These are phyloP conservation scores for Thozetella sp. DNA, from an alignment of 495 filamentous ascomycete species.

Conservation along the genomic window DNA sequence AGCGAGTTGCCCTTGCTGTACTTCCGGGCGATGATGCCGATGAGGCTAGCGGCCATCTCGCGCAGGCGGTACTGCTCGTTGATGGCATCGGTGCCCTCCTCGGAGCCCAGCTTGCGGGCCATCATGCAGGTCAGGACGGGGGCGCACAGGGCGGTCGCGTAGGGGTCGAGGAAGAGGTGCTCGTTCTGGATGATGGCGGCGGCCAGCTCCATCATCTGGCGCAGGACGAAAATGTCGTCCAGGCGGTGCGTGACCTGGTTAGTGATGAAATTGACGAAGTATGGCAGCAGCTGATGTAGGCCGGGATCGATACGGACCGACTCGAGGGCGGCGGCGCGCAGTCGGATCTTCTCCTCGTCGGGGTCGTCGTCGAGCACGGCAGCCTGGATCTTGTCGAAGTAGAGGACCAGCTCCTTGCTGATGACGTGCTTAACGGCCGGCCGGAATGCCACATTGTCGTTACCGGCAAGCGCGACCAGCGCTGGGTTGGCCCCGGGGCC, in stretches of 20 bases:
- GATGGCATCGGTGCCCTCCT: slow-evolving; percentile 34
- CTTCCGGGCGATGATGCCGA: slow-evolving; percentile 71
- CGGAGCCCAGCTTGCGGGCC: slow-evolving; percentile 74
- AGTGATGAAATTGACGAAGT: slow-evolving; percentile 91
- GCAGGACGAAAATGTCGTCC: slow-evolving; percentile 82
- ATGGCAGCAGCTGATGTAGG: slow-evolving; percentile 91
- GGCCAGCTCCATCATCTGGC: slow-evolving; percentile 87
- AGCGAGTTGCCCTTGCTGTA: slow-evolving; percentile 75
- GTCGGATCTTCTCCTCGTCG: slow-evolving; percentile 64
- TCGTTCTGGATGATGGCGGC: slow-evolving; percentile 81
- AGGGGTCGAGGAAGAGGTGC: slow-evolving; percentile 84
- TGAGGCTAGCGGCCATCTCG: slow-evolving; percentile 78
- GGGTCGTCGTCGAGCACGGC: slow-evolving; percentile 83
- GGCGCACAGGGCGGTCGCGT: slow-evolving; percentile 84
- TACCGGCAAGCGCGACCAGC: slow-evolving; percentile 78
- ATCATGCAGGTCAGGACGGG: slow-evolving; percentile 90
- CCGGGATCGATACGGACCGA: slow-evolving; percentile 85
- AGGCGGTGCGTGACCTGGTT: slow-evolving; percentile 92
- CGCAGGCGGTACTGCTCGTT: slow-evolving; percentile 78
- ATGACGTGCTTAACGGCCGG: slow-evolving; percentile 93
- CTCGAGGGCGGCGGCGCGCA: slow-evolving; percentile 82
- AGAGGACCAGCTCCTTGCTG: slow-evolving; percentile 93
- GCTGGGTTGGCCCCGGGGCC: slow-evolving; percentile 82
- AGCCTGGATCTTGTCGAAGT: slow-evolving; percentile 90
- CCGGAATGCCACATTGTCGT: slow-evolving; percentile 79